Evolutionary conservation across 768 basidiomycete genomes (phyloP).

Genomic region (Tulasnella calospora): DNA sequence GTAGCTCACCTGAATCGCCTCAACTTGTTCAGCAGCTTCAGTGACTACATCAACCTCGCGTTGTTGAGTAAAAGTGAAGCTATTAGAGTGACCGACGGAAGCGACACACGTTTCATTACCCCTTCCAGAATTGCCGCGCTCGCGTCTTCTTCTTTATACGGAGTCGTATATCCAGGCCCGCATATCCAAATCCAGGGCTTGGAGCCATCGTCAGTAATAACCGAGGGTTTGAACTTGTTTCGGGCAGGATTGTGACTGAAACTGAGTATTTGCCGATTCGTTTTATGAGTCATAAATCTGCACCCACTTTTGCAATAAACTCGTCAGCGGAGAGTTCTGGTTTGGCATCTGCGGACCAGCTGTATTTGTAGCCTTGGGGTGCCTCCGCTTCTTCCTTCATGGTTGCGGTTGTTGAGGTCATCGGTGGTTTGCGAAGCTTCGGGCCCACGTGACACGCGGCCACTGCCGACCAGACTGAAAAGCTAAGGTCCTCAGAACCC

Average conservation of each 20-base stretch:
- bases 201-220: constrained; percentile 71
- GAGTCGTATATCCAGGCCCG: neutral
- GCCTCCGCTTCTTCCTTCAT: neutral
- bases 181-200: constrained; percentile 44
- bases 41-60: neutral
- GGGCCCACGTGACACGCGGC: neutral
- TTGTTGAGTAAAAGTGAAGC: neutral
- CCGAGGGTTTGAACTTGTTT: constrained; percentile 62
- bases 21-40: too few relatives aligned
- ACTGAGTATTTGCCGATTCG: neutral
- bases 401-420: neutral
- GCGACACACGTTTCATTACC: too few relatives aligned
- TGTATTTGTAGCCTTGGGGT: neutral
- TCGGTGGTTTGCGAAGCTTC: neutral
- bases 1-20: too few relatives aligned
- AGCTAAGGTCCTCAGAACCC: too few relatives aligned
- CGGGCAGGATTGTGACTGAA: neutral
- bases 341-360: neutral
- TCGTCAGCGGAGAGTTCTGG: neutral
- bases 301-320: neutral
- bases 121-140: too few relatives aligned
- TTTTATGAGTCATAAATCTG: neutral
- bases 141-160: too few relatives aligned
- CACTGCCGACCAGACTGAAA: neutral
- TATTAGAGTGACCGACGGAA: too few relatives aligned